Evolutionary conservation across 2,329 filamentous ascomycete species (phyloP).

Genomic region (Acrodontium crateriforme): DNA sequence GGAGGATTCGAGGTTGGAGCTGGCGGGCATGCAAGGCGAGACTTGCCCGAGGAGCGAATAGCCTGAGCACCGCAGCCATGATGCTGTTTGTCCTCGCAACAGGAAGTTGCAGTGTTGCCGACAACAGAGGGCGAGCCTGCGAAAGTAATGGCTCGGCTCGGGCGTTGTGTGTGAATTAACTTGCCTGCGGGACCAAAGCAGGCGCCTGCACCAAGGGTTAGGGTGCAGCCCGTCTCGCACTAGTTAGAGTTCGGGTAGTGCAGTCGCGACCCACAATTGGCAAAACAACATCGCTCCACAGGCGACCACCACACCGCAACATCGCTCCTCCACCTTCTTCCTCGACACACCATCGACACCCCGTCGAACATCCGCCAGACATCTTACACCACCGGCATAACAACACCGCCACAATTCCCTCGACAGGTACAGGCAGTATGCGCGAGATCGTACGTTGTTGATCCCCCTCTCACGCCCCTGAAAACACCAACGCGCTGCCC

Average conservation of each 20-base stretch:
- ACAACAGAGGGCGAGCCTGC: too few species aligned
- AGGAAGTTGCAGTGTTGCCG: too few species aligned
- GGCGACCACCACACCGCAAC: conserved; percentile 9
- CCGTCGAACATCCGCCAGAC: conserved; percentile 8
- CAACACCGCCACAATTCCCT: conserved; percentile 11
- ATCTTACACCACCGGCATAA: conserved; percentile 1
- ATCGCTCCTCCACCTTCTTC: conserved; percentile 1
- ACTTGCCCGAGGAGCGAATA: conserved; percentile 8
- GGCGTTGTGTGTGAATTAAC: too few species aligned
- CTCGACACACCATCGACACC: conserved; percentile 1
- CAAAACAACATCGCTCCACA: too few species aligned
- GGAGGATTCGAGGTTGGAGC: conserved; percentile 9
- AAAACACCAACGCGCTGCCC: conserved; percentile 23
- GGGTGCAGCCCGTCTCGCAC: too few species aligned
- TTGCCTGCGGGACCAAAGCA: too few species aligned
- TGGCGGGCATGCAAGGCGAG: conserved; percentile 16
- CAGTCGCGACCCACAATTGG: too few species aligned
- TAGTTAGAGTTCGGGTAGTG: too few species aligned
- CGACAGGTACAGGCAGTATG: conserved; percentile 35
- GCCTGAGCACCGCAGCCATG: conserved; percentile 3
- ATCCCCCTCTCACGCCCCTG: conserved; percentile 9
- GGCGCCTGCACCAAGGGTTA: too few species aligned
- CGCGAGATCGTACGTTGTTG: conserved; percentile 52
- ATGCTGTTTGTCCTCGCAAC: too few species aligned
- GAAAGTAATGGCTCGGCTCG: too few species aligned